Evolutionary conservation across 768 basidiomycete species (phyloP).

Genomic region (Mycena venus): DNA sequence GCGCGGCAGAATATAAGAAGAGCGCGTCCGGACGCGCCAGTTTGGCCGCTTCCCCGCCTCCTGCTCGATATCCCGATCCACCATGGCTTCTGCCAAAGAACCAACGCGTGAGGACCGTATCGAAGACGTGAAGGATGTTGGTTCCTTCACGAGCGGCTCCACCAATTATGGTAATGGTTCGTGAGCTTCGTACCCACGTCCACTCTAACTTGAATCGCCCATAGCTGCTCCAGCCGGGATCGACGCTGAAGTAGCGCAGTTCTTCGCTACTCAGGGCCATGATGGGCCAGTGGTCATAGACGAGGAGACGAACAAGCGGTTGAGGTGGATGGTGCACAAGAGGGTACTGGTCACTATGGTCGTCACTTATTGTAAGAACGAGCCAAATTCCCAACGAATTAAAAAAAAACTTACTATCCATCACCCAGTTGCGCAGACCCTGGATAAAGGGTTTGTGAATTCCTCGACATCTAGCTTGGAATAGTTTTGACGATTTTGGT

Average conservation of each 20-base stretch:
- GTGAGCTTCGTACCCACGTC: background rate
- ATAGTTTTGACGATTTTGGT: background rate
- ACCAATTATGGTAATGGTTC: slow-evolving; percentile 20
- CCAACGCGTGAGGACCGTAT: slow-evolving; percentile 8
- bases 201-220: background rate
- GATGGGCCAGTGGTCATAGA: slow-evolving; percentile 50
- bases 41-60: background rate
- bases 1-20: slow-evolving; percentile 4
- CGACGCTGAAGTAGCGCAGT: slow-evolving; percentile 61
- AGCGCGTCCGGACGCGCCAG: background rate
- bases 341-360: slow-evolving; percentile 61
- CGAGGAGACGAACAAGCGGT: slow-evolving; percentile 55
- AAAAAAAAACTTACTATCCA: background rate
- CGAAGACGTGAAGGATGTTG: slow-evolving; percentile 47
- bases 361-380: slow-evolving; percentile 55
- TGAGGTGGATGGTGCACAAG: slow-evolving; percentile 62
- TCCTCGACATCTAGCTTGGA: background rate
- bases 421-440: slow-evolving; percentile 54
- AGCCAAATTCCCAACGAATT: background rate
- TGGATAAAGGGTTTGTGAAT: slow-evolving; percentile 57
- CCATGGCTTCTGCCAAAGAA: slow-evolving; percentile 20
- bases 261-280: slow-evolving; percentile 48
- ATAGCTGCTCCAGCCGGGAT: slow-evolving; percentile 47
- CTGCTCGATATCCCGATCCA: background rate
- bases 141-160: slow-evolving; percentile 50